These are phyloP conservation scores for Trifolium dubium DNA, from an alignment of 306 rosid species.

Conservation along the genomic window DNA sequence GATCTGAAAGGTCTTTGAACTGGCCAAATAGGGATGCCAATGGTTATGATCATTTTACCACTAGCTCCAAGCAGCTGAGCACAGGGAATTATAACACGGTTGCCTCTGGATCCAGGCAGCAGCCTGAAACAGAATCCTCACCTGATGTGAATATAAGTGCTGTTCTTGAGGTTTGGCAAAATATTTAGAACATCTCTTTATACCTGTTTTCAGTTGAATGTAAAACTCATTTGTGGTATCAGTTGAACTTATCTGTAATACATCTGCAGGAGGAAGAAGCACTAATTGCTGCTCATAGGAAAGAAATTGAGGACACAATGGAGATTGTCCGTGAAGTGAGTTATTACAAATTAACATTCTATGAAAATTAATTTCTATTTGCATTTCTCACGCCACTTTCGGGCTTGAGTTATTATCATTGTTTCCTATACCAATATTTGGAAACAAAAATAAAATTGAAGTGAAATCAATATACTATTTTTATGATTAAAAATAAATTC, in stretches of 20 bases:
- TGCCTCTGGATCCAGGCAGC: slow-evolving; percentile 55
- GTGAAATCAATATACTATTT: background rate
- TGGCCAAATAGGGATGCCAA: slow-evolving; percentile 63
- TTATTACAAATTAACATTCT: slow-evolving; percentile 7
- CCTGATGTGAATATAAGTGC: slow-evolving; percentile 79
- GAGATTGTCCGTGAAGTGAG: slow-evolving; percentile 99
- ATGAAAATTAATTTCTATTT: slow-evolving; percentile 21
- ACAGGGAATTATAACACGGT: slow-evolving; percentile 52
- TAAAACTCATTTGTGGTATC: slow-evolving; percentile 26
- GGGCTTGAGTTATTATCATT: slow-evolving; percentile 1
- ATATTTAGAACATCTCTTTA: slow-evolving; percentile 10
- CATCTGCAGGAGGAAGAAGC: slow-evolving; percentile 92
- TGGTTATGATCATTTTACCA: slow-evolving; percentile 60
- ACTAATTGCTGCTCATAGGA: slow-evolving; percentile 90
- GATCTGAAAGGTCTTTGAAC: slow-evolving; percentile 65
- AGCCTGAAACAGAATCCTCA: slow-evolving; percentile 60
- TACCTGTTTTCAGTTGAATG: slow-evolving; percentile 7
- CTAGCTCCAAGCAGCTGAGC: slow-evolving; percentile 66
- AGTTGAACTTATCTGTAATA: slow-evolving; percentile 37
- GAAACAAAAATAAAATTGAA: slow-evolving; percentile 5
- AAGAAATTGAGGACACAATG: slow-evolving; percentile 98
- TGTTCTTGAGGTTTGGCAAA: slow-evolving; percentile 79
- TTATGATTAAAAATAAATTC: background rate
- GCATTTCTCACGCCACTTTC: background rate
- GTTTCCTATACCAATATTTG: background rate